Percentiles rank a stretch among this genome's conserved stretches.
phyloP scores from a whole-genome alignment of 495 filamentous ascomycete genomes.

The Cercophora newfieldiana region DNA sequence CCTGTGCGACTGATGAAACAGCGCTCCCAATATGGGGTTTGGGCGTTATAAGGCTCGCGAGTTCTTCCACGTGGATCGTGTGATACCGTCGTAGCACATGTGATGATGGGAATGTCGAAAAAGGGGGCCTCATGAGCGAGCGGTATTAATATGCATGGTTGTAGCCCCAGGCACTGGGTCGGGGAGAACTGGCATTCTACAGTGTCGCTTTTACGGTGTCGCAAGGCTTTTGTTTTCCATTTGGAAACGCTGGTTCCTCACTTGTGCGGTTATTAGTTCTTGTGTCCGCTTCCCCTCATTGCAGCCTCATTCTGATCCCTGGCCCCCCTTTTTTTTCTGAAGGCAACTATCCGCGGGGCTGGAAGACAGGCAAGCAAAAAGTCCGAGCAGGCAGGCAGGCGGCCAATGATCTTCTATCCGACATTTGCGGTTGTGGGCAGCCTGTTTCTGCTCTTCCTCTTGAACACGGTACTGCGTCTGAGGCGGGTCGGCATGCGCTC shows the following conservation, averaged over 20 bases:
- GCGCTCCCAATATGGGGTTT: background rate
- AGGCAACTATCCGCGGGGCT: constrained; percentile 13
- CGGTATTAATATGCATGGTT: background rate
- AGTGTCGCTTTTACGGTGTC: background rate
- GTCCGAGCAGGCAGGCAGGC: background rate
- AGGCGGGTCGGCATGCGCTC: background rate
- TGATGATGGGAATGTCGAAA: background rate
- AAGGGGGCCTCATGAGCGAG: background rate
- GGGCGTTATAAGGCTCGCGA: background rate
- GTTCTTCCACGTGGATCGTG: background rate
- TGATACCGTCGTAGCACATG: background rate
- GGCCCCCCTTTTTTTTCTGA: background rate
- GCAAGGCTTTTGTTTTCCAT: background rate
- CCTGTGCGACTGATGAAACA: background rate
- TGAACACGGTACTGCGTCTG: constrained; percentile 3
- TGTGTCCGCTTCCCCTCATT: background rate
- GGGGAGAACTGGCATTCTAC: background rate
- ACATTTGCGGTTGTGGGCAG: constrained; percentile 10
- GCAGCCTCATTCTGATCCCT: background rate
- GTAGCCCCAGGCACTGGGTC: background rate
- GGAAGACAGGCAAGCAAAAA: background rate
- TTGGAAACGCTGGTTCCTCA: background rate
- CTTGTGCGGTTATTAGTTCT: background rate
- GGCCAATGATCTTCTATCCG: constrained; percentile 14
- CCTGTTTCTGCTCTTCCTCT: constrained; percentile 9